These are phyloP conservation scores for Macrocybe gigantea DNA, from an alignment of 768 basidiomycete genomes.

Conservation along the genomic window DNA sequence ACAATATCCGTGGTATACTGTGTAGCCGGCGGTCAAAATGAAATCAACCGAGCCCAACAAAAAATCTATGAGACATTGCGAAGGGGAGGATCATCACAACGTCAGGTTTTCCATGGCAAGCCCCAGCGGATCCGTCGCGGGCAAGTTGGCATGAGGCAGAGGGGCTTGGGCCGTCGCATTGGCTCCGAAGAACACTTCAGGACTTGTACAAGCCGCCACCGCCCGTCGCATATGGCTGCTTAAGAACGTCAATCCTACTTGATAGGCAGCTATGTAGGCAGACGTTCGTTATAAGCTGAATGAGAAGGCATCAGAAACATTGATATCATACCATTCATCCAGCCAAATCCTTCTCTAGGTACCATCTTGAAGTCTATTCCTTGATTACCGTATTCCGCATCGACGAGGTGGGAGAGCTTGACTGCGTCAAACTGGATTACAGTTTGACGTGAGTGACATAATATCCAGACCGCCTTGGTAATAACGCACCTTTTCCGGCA, in stretches of 20 bases:
- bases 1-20: not conserved
- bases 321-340: conserved; percentile 81
- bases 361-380: conserved; percentile 98
- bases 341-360: conserved; percentile 95
- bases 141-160: conserved; percentile 28
- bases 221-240: conserved; percentile 94
- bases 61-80: too few relatives aligned
- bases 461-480: not conserved
- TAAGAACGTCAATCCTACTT: conserved; percentile 93
- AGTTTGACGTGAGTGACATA: conserved; percentile 3
- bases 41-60: not conserved
- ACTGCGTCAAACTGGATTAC: conserved; percentile 83
- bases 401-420: conserved; percentile 90
- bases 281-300: not conserved
- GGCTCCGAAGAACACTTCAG: conserved; percentile 80
- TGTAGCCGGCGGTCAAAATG: not conserved
- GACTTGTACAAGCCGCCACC: conserved; percentile 90
- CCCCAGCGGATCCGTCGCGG: conserved; percentile 50
- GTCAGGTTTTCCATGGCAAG: conserved; percentile 58
- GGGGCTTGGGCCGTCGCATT: conserved; percentile 32
- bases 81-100: not conserved
- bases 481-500: conserved; percentile 83
- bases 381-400: conserved; percentile 95
- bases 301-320: not conserved
- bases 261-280: conserved; percentile 70